Evolutionary conservation across 2,329 filamentous ascomycete species (phyloP), one percentile per base, ranked within the genome.

Genomic region (Erysiphe neolycopersici): DNA sequence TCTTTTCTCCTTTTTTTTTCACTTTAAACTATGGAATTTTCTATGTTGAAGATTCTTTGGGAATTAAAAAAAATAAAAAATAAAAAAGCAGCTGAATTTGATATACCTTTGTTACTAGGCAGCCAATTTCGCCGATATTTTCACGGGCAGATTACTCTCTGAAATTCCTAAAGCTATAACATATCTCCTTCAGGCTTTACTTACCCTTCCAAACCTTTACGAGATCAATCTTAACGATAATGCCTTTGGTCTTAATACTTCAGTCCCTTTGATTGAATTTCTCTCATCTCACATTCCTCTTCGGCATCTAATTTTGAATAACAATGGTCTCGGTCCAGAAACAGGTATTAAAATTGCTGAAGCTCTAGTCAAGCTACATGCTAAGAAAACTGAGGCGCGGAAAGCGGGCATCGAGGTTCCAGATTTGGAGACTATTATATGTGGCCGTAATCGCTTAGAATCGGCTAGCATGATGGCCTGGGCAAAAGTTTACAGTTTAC

Each of bases 211-310:
- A 1, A 76, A 81, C 45, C 76, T 98, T 38, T 79, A 80, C 59
- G 94, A 85, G 29, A 71, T 98, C 62, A 91, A 95, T 61, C 71
- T 98, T 36, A 93, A 87, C 62, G 89, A 98, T 62, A 98, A 98
- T 61, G 89, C 89, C 39, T 98, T 98, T 56, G 89, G 89, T 45
- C 73, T 94, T 48, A 94, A 93, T 62, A 93, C 83, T 14, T 80
- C 91, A 60, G 84, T 82, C 32, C 89, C 87, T 10, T 73, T 98
- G 41, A 81, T 93, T 52, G 80, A 81, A 47, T 98, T 98, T 64
- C 73, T 98, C 48, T 76, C 80, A 44, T 70, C 76, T 46, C 87
- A 95, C 62, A 73, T 80, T 3, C 87, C 89, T 2, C 75, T 98
- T 37, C 84, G 85, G 61, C 85, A 94, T 61, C 73, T 98, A 26